phyloP scores from a whole-genome alignment of 306 rosid genomes.

The Boehmeria nivea region DNA sequence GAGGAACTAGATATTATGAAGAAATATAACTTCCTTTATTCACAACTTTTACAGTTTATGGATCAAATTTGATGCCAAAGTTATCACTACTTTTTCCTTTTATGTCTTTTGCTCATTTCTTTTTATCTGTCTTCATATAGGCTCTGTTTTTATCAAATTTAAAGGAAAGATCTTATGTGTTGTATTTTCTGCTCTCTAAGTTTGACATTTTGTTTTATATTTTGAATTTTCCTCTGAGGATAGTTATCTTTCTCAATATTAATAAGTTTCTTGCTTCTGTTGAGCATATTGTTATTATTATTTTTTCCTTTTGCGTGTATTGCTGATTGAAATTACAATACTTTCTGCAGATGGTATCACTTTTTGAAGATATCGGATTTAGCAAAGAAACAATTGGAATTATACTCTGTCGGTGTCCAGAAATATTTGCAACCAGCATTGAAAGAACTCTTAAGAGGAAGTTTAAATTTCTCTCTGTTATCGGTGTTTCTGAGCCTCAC shows the following conservation, averaged over 20 bases:
- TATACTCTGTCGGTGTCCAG: conserved; percentile 74
- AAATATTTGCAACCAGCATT: conserved; percentile 67
- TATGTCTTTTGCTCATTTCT: too few species aligned
- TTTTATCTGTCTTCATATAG: too few species aligned
- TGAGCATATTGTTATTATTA: background rate
- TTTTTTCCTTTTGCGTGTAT: background rate
- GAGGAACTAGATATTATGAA: too few species aligned
- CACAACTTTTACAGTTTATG: too few species aligned
- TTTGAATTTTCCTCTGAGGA: too few species aligned
- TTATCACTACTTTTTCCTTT: too few species aligned
- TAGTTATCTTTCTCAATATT: too few species aligned
- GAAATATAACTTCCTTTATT: too few species aligned
- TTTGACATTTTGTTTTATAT: background rate
- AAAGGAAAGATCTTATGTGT: background rate
- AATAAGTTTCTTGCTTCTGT: too few species aligned
- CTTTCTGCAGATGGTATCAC: conserved; percentile 52
- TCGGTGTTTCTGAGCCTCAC: conserved; percentile 47
- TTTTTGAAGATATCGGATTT: conserved; percentile 61
- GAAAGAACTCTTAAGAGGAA: conserved; percentile 57
- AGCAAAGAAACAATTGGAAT: conserved; percentile 55
- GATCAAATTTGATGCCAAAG: too few species aligned
- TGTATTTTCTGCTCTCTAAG: too few species aligned
- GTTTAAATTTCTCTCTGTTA: conserved; percentile 54
- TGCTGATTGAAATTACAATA: conserved; percentile 2
- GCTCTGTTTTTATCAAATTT: too few species aligned